Percentiles rank a stretch among this genome's conserved stretches.
Evolutionary conservation across 345 rosid genomes (phyloP).

Genomic region (Schrenkiella parvula): DNA sequence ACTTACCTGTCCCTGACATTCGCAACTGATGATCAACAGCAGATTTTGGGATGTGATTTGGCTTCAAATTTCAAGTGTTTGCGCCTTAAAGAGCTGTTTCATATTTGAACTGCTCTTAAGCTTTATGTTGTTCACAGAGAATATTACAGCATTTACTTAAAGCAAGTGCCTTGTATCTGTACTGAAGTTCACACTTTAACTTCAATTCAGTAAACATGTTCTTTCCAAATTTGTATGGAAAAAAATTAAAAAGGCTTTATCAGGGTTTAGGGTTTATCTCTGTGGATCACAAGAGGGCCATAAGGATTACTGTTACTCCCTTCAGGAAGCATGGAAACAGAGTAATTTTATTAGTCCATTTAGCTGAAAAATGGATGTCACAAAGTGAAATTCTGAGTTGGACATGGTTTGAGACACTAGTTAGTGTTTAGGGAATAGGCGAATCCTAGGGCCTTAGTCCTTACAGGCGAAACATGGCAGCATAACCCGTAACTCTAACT

Average conservation of each 20-base stretch:
- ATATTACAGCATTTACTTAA: background rate
- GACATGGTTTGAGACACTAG: background rate
- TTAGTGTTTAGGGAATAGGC: background rate
- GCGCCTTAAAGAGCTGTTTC: background rate
- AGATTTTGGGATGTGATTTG: background rate
- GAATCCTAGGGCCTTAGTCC: background rate
- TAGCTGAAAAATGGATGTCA: background rate
- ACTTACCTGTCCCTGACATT: slow-evolving; percentile 48
- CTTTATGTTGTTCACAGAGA: slow-evolving; percentile 12
- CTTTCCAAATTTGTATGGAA: background rate
- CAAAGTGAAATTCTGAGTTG: background rate
- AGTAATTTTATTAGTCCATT: background rate
- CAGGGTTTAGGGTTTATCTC: background rate
- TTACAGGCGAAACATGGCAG: background rate
- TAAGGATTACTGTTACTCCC: background rate
- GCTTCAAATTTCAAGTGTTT: slow-evolving; percentile 9
- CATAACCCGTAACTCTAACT: background rate
- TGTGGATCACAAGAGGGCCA: background rate
- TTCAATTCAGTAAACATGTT: background rate
- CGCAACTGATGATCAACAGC: slow-evolving; percentile 13
- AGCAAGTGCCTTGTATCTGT: slow-evolving; percentile 20
- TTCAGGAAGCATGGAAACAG: background rate
- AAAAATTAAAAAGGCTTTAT: background rate
- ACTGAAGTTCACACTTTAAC: background rate
- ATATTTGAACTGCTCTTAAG: background rate